These are phyloP conservation scores for Colletotrichum ledebouriae DNA, from an alignment of 2,329 filamentous ascomycete genomes.

Conservation along the genomic window DNA sequence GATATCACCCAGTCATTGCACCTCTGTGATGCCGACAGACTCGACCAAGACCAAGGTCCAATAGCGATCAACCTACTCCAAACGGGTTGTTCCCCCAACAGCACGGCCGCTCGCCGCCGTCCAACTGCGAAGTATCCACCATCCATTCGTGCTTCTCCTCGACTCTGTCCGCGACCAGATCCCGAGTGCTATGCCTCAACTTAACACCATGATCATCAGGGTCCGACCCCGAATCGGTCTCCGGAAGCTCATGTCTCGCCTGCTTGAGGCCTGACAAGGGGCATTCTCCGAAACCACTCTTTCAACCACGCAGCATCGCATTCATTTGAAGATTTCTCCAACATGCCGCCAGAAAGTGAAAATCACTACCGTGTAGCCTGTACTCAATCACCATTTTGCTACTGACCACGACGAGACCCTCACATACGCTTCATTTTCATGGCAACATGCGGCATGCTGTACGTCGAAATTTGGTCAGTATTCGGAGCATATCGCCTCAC, in stretches of 20 bases:
- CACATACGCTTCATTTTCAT: no score
- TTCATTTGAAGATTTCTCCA: slow-evolving; percentile 31
- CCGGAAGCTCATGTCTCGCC: slow-evolving; percentile 14
- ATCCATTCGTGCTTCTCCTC: slow-evolving; percentile 25
- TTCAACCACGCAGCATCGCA: slow-evolving; percentile 11
- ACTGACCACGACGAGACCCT: neutral
- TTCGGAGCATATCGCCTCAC: neutral
- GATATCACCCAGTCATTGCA: neutral
- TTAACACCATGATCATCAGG: slow-evolving; percentile 33
- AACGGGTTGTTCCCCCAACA: neutral
- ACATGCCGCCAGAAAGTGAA: slow-evolving; percentile 1
- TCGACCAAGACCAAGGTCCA: slow-evolving; percentile 23
- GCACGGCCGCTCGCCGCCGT: neutral
- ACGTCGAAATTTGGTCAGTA: no score
- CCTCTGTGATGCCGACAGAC: neutral
- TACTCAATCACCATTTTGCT: no score
- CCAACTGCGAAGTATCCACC: neutral
- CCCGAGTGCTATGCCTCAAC: slow-evolving; percentile 22
- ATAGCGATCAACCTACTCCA: slow-evolving; percentile 29
- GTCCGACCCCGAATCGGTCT: slow-evolving; percentile 35
- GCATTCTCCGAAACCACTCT: slow-evolving; percentile 19
- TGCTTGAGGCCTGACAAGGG: slow-evolving; percentile 3
- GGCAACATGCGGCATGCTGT: no score
- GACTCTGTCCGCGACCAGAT: slow-evolving; percentile 8
- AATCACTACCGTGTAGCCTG: slow-evolving; percentile 1